These are phyloP conservation scores for Dactylonectria estremocensis DNA, from an alignment of 2,329 filamentous ascomycete genomes.

Conservation along the genomic window DNA sequence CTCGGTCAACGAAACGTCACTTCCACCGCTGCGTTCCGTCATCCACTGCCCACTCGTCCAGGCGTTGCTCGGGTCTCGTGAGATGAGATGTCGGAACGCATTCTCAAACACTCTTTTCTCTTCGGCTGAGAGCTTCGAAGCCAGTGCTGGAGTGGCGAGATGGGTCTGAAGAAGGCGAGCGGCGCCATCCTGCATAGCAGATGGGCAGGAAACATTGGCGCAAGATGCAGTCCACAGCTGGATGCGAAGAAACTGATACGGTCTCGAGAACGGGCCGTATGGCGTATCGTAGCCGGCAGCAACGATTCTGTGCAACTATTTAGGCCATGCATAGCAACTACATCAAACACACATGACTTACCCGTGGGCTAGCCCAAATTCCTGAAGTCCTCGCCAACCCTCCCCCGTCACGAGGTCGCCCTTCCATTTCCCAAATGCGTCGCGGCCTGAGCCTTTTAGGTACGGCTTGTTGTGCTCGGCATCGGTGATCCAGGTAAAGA, in stretches of 20 bases:
- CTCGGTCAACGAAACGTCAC: slow-evolving; percentile 78
- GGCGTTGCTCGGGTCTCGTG: slow-evolving; percentile 62
- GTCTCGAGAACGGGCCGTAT: slow-evolving; percentile 65
- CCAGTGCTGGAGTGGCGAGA: slow-evolving; percentile 52
- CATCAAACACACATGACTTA: slow-evolving; percentile 31
- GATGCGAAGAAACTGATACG: slow-evolving; percentile 71
- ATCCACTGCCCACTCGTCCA: slow-evolving; percentile 87
- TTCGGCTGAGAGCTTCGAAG: slow-evolving; percentile 44
- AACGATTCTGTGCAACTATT: slow-evolving; percentile 60
- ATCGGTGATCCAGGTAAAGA: slow-evolving; percentile 73
- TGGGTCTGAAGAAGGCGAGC: slow-evolving; percentile 65
- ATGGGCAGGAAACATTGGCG: slow-evolving; percentile 75
- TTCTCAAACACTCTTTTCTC: slow-evolving; percentile 64
- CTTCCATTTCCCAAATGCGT: slow-evolving; percentile 73
- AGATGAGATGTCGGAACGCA: slow-evolving; percentile 68
- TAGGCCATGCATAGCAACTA: background rate
- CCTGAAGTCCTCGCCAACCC: slow-evolving; percentile 76
- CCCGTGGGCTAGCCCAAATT: slow-evolving; percentile 71
- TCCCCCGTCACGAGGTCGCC: slow-evolving; percentile 74
- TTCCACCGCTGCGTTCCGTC: slow-evolving; percentile 80
- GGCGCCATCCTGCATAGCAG: slow-evolving; percentile 77
- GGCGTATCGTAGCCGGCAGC: slow-evolving; percentile 72
- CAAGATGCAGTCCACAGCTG: slow-evolving; percentile 74
- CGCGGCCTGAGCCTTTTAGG: slow-evolving; percentile 68
- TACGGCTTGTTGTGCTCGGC: slow-evolving; percentile 77